Base-by-base conservation (phyloP, 2,329 filamentous ascomycete species). In the Chalara sp. region DNA sequence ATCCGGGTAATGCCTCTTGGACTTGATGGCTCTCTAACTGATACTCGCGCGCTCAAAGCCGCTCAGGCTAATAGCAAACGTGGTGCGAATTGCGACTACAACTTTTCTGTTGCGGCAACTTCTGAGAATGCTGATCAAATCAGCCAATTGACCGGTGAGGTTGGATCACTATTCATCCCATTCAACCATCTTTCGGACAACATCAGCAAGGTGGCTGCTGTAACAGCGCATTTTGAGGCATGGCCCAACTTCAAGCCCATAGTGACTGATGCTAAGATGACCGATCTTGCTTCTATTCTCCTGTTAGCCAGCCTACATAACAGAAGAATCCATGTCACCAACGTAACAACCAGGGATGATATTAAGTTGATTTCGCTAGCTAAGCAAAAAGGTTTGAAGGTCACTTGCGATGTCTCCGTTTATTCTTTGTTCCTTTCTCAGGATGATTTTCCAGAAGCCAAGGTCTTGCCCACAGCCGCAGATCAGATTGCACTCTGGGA, bases 371-470 rank as follows among this genome's bases (percentile, higher is more conserved):
- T 91, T 62, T 81, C 86, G 6, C 76, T 91, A 32, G 84, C 84
- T 72, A 91, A 91, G 70, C 76, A 82, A 63, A 91, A 90, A 73
- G 86, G 86, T n/a, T 73, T 91, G 52, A 84, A 84, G 66, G 86
- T 91, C 43, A 90, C 87, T 28, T 91, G 87, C 68, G 87, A 91
- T 65, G 86, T 91, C 42, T 86, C 83, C n/a, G 78, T 91, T 61
- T 90, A 88, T 72, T 80, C 84, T 13, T 75, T 91, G 41, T 91
- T 89, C 73, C 74, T 91, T 29, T 84, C 83, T 5, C 83, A 82
- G 61, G 73, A 80, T 46, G 84, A 90, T 61, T 87, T 77, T 67
- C 84, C 86, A 1, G 75, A 80, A 51, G 87, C 80, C 64, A 71
- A 75, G 53, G 78, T 80, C 60, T 73, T 91, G 49, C 86, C 87